These are phyloP conservation scores for Boletus rufocinnamomeus DNA, from an alignment of 768 basidiomycete species.

Conservation along the genomic window DNA sequence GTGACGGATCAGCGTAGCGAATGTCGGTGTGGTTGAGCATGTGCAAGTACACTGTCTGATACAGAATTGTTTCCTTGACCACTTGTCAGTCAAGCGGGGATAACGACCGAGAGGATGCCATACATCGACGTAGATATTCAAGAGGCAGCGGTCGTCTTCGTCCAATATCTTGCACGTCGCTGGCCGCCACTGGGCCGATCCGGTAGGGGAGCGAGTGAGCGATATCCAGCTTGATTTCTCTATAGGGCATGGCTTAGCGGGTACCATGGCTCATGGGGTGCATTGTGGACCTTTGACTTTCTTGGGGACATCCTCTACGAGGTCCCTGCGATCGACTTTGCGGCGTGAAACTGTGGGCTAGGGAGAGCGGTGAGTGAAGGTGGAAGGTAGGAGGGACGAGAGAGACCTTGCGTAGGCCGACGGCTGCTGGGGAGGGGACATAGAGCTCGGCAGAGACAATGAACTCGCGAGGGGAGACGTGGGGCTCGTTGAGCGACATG, in stretches of 20 bases:
- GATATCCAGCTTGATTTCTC: constrained; percentile 77
- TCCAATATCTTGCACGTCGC: constrained; percentile 72
- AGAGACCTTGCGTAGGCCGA: constrained; percentile 58
- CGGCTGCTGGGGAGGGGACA: constrained; percentile 52
- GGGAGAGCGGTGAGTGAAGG: constrained; percentile 15
- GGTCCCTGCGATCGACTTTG: constrained; percentile 55
- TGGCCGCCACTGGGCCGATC: constrained; percentile 66
- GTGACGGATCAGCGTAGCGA: constrained; percentile 69
- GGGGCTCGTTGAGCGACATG: constrained; percentile 18
- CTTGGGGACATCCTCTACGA: constrained; percentile 46
- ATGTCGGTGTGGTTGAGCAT: constrained; percentile 79
- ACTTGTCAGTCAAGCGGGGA: constrained; percentile 13
- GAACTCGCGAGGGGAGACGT: constrained; percentile 46
- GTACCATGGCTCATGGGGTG: background rate
- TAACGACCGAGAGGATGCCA: constrained; percentile 22
- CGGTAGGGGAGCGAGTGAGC: constrained; percentile 50
- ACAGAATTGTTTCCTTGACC: constrained; percentile 66
- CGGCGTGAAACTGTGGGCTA: constrained; percentile 52
- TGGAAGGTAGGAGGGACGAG: background rate
- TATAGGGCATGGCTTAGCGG: constrained; percentile 29
- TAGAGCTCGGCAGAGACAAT: constrained; percentile 64
- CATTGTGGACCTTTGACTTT: constrained; percentile 59
- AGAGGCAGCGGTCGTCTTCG: constrained; percentile 63
- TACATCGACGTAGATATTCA: constrained; percentile 79
- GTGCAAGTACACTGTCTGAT: constrained; percentile 73